Conservation (phyloP, 495 filamentous ascomycete species). For the Penicillium canescens region DNA sequence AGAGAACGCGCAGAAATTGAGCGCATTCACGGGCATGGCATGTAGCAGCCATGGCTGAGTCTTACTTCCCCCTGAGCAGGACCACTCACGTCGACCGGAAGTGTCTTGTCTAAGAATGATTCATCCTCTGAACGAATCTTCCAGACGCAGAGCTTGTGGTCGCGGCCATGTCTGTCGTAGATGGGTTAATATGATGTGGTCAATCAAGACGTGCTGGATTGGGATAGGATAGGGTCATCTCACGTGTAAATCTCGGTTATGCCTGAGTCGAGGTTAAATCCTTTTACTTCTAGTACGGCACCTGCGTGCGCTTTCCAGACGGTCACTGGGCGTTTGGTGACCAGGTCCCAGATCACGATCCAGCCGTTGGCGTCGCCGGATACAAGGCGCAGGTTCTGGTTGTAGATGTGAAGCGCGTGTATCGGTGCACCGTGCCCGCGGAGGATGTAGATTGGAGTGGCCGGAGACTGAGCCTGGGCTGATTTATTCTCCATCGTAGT, state of each 20-base stretch:
- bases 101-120: slow-evolving; percentile 57
- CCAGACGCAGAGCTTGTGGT: slow-evolving; percentile 87
- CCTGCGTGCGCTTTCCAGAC: slow-evolving; percentile 88
- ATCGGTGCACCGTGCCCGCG: slow-evolving; percentile 84
- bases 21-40: slow-evolving; percentile 81
- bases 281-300: slow-evolving; percentile 77
- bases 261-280: slow-evolving; percentile 35
- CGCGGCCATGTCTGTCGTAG: slow-evolving; percentile 74
- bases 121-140: slow-evolving; percentile 61
- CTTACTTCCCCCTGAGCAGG: slow-evolving; percentile 12
- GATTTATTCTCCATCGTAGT: not conserved
- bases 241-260: slow-evolving; percentile 70
- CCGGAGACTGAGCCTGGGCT: slow-evolving; percentile 40
- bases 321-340: slow-evolving; percentile 75
- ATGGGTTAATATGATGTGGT: slow-evolving; percentile 1
- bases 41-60: slow-evolving; percentile 83
- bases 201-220: not conserved
- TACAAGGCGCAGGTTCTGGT: slow-evolving; percentile 70
- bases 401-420: slow-evolving; percentile 74
- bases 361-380: slow-evolving; percentile 92
- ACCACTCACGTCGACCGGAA: slow-evolving; percentile 64
- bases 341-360: slow-evolving; percentile 81
- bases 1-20: slow-evolving; percentile 94
- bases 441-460: slow-evolving; percentile 80
- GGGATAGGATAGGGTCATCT: slow-evolving; percentile 21